Evolutionary conservation across 139 green algal species (phyloP).

Genomic region (Yamagishiella unicocca): DNA sequence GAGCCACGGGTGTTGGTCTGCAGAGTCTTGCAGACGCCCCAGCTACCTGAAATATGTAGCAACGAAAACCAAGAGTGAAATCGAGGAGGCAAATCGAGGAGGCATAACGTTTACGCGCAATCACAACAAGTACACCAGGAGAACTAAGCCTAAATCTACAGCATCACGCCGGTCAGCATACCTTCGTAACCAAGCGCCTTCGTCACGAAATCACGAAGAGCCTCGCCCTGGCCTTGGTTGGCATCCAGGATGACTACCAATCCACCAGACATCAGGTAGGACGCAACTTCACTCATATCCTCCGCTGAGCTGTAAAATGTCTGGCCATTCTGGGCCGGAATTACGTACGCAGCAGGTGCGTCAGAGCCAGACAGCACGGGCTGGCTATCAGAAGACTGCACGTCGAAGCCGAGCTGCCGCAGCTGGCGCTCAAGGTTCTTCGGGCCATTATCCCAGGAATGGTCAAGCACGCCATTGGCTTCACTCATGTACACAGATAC

Average conservation of each 20-base stretch:
- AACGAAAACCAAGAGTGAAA: no score
- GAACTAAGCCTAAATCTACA: no score
- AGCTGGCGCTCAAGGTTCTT: conserved; percentile 35
- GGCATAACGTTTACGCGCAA: no score
- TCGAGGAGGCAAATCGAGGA: no score
- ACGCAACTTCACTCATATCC: conserved; percentile 6
- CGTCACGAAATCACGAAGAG: neutral
- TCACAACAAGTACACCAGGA: no score
- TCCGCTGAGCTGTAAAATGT: neutral
- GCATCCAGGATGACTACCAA: conserved; percentile 18
- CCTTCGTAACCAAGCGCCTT: conserved; percentile 3
- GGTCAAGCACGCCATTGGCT: conserved; percentile 22
- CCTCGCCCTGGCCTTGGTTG: neutral
- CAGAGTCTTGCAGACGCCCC: conserved; percentile 10
- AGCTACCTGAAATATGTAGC: neutral
- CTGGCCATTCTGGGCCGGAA: conserved; percentile 19
- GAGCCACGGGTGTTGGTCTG: neutral
- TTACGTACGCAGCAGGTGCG: conserved; percentile 27
- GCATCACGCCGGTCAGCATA: no score
- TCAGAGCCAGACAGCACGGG: conserved; percentile 35
- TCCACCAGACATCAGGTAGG: neutral
- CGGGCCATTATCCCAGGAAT: conserved; percentile 6
- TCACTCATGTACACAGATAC: conserved; percentile 23
- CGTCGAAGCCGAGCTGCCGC: neutral
- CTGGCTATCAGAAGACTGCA: conserved; percentile 25